Evolutionary conservation across 768 basidiomycete genomes (phyloP).

Genomic region (Suillus subaureus): DNA sequence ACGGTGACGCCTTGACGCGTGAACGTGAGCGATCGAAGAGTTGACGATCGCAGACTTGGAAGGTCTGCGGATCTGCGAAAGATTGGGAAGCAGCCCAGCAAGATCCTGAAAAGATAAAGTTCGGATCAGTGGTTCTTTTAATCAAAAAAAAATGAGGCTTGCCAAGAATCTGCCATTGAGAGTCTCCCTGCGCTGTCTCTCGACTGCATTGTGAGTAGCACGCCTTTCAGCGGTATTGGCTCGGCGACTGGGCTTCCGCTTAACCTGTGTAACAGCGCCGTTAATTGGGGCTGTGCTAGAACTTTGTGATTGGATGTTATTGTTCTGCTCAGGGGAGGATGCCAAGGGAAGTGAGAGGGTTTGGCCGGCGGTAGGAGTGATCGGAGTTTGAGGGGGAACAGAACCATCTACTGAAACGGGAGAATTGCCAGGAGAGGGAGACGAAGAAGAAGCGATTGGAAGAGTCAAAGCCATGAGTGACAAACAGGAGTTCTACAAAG

Average conservation of each 20-base stretch:
- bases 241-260: slow-evolving; percentile 83
- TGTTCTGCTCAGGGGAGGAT: slow-evolving; percentile 26
- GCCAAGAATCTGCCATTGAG: slow-evolving; percentile 91
- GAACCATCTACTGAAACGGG: slow-evolving; percentile 46
- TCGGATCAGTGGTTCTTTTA: slow-evolving; percentile 5
- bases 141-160: slow-evolving; percentile 32
- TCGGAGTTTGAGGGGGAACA: slow-evolving; percentile 50
- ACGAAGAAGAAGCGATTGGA: slow-evolving; percentile 40
- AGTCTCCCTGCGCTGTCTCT: slow-evolving; percentile 90
- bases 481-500: slow-evolving; percentile 20
- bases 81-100: slow-evolving; percentile 87
- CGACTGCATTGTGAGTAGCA: slow-evolving; percentile 96
- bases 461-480: slow-evolving; percentile 40
- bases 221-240: slow-evolving; percentile 97
- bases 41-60: slow-evolving; percentile 98
- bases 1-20: slow-evolving; percentile 80
- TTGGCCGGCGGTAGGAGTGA: slow-evolving; percentile 40
- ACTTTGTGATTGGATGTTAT: slow-evolving; percentile 25
- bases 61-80: slow-evolving; percentile 88
- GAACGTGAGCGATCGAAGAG: slow-evolving; percentile 88
- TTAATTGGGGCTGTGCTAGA: slow-evolving; percentile 20
- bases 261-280: slow-evolving; percentile 43
- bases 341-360: slow-evolving; percentile 37
- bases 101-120: slow-evolving; percentile 64
- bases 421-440: slow-evolving; percentile 41